Conservation (phyloP, 2,329 filamentous ascomycete genomes). For the Furcasterigmium sp. region DNA sequence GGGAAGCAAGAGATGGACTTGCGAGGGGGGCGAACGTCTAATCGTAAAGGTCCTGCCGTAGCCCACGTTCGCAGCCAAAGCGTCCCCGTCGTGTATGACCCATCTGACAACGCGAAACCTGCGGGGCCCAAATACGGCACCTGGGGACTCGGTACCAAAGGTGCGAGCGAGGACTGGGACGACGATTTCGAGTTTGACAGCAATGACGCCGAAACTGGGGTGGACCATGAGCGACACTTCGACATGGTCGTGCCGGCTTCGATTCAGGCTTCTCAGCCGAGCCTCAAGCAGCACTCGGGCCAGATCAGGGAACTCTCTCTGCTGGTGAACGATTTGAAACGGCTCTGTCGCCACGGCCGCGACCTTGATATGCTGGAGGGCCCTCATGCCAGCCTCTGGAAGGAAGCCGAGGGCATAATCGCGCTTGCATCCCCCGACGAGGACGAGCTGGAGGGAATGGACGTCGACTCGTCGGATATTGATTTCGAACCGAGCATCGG, state of each 20-base stretch:
- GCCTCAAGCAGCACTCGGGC: conserved; percentile 77
- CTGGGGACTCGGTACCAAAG: conserved; percentile 76
- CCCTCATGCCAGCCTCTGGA: conserved; percentile 59
- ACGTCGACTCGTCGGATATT: conserved; percentile 29
- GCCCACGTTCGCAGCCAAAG: conserved; percentile 76
- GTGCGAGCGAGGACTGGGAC: conserved; percentile 82
- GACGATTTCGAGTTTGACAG: conserved; percentile 77
- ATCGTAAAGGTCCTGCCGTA: conserved; percentile 62
- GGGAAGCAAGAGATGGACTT: conserved; percentile 68
- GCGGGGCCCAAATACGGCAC: conserved; percentile 70
- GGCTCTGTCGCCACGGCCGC: conserved; percentile 64
- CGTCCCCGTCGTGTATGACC: conserved; percentile 67
- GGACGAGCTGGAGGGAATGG: conserved; percentile 40
- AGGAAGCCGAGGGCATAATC: conserved; percentile 82
- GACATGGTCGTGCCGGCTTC: conserved; percentile 71
- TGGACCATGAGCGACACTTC: conserved; percentile 29
- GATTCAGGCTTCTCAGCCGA: conserved; percentile 77
- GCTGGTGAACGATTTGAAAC: conserved; percentile 77
- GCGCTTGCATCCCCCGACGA: conserved; percentile 70
- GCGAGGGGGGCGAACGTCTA: conserved; percentile 63
- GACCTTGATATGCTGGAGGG: conserved; percentile 62
- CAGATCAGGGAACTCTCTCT: conserved; percentile 77
- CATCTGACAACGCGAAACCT: conserved; percentile 47
- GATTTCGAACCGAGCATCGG: conserved; percentile 34
- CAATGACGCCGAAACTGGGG: conserved; percentile 30